phyloP scores from a whole-genome alignment of 164 flowering plant genomes.

The Stephania japonica region DNA sequence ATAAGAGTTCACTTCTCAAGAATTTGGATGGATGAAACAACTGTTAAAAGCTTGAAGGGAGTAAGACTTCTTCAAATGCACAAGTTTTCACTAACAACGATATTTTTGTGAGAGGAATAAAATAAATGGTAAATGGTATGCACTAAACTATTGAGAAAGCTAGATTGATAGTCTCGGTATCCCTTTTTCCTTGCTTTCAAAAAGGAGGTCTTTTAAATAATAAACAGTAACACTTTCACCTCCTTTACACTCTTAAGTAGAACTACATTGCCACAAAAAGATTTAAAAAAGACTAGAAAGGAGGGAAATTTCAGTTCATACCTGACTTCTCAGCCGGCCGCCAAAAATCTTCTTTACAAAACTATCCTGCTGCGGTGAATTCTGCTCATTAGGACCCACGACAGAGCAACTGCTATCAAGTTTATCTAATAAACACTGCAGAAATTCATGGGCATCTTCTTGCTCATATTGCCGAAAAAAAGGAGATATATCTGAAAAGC shows the following conservation, averaged over 20 bases:
- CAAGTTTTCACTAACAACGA: too few species aligned
- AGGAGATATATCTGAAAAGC: constrained; percentile 50
- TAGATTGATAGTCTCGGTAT: background rate
- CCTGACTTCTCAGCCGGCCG: constrained; percentile 78
- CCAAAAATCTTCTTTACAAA: constrained; percentile 74
- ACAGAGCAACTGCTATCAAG: constrained; percentile 44
- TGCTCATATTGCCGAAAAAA: constrained; percentile 51
- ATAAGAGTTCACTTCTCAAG: too few species aligned
- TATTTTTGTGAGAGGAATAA: background rate
- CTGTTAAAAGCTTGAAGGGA: too few species aligned
- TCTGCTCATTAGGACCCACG: constrained; percentile 1
- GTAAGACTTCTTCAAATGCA: too few species aligned
- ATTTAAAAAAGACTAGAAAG: background rate
- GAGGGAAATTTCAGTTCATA: constrained; percentile 17
- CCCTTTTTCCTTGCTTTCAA: background rate
- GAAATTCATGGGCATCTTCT: constrained; percentile 98
- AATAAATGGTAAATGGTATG: background rate
- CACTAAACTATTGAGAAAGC: background rate
- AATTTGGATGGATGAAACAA: too few species aligned
- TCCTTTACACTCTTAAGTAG: background rate
- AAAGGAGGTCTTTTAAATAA: background rate
- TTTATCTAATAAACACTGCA: constrained; percentile 71
- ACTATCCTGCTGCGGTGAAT: constrained; percentile 22
- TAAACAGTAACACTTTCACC: background rate
- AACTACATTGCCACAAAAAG: background rate